These are phyloP conservation scores for Russula sp. DNA, from an alignment of 768 basidiomycete species.

Conservation along the genomic window DNA sequence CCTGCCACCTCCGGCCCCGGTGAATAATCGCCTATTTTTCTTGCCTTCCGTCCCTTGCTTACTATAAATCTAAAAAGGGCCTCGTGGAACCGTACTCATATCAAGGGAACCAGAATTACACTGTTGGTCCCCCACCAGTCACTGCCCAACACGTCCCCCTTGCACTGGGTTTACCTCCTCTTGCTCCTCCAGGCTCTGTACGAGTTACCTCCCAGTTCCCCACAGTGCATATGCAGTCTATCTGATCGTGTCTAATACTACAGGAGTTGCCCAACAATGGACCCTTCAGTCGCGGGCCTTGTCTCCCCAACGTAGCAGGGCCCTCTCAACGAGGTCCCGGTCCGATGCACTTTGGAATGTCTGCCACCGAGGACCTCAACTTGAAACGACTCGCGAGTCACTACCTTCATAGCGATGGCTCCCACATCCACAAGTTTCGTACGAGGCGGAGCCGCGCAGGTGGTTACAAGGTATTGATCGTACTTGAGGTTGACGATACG, in stretches of 20 bases:
- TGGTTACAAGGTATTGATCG: neutral
- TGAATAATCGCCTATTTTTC: too few relatives aligned
- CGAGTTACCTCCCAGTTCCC: neutral
- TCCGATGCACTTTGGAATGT: neutral
- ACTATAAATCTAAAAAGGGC: too few relatives aligned
- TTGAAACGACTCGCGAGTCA: neutral
- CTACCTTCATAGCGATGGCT: neutral
- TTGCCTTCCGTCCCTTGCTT: too few relatives aligned
- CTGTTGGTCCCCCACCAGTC: too few relatives aligned
- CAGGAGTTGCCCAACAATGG: neutral
- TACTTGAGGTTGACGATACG: neutral
- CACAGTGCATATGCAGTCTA: neutral
- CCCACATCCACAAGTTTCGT: neutral
- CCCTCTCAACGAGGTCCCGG: neutral
- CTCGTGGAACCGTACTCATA: too few relatives aligned
- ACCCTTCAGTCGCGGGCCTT: too few relatives aligned
- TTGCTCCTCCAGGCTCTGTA: too few relatives aligned
- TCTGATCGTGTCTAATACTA: too few relatives aligned
- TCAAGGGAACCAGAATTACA: too few relatives aligned
- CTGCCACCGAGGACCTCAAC: neutral
- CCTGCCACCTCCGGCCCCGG: neutral
- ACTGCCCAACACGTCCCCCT: neutral
- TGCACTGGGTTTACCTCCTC: too few relatives aligned
- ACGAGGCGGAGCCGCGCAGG: neutral
- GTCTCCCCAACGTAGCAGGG: neutral